Conservation (phyloP, 495 filamentous ascomycete genomes). For the Annulohypoxylon bovei region DNA sequence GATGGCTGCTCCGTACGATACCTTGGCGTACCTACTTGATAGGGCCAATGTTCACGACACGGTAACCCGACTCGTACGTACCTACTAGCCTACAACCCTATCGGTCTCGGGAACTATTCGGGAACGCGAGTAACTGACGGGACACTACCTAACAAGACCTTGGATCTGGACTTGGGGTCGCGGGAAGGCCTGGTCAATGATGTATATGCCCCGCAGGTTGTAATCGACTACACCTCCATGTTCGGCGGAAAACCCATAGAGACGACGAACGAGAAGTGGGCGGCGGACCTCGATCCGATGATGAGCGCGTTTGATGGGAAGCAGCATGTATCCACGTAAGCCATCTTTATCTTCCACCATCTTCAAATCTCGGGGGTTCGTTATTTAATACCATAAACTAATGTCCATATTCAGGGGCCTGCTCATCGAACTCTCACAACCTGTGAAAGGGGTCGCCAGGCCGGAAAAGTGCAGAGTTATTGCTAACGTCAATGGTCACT, state of each 20-base stretch:
- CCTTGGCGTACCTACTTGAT: slow-evolving; percentile 46
- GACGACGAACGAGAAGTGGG: slow-evolving; percentile 37
- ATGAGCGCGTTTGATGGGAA: slow-evolving; percentile 29
- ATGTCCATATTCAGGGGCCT: slow-evolving; percentile 23
- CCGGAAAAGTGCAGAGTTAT: slow-evolving; percentile 34
- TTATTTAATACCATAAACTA: not conserved
- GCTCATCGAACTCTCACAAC: slow-evolving; percentile 41
- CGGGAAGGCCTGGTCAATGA: slow-evolving; percentile 31
- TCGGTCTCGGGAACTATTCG: not conserved
- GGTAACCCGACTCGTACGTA: slow-evolving; percentile 36
- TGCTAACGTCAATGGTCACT: slow-evolving; percentile 25
- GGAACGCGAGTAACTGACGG: not conserved
- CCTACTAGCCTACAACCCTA: not conserved
- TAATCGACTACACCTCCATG: slow-evolving; percentile 48
- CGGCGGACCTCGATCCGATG: slow-evolving; percentile 20
- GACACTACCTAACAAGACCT: slow-evolving; percentile 7
- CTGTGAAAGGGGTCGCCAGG: slow-evolving; percentile 13
- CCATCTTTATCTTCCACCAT: not conserved
- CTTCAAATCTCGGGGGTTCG: no score
- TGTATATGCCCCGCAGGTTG: slow-evolving; percentile 39
- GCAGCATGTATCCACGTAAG: slow-evolving; percentile 46
- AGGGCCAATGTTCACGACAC: slow-evolving; percentile 49
- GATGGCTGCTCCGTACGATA: slow-evolving; percentile 38
- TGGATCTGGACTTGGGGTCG: slow-evolving; percentile 41
- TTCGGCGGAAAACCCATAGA: slow-evolving; percentile 39